These are phyloP conservation scores for Parmales sp. DNA, from an alignment of 108 stramenopile genomes.

Conservation along the genomic window DNA sequence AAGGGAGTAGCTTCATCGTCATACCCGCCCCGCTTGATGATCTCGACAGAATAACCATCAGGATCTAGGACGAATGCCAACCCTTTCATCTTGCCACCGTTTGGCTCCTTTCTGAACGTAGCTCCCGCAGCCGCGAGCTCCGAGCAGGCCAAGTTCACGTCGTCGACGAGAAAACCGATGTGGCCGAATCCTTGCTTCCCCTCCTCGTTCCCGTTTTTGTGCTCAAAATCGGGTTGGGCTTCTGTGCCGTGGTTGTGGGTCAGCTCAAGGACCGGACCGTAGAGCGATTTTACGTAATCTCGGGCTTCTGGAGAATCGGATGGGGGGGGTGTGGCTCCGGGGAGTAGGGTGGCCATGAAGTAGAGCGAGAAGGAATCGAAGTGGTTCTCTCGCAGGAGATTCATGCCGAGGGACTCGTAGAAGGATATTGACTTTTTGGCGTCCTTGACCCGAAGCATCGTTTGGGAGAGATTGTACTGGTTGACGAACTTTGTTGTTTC, in stretches of 20 bases:
- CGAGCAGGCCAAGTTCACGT: constrained; percentile 86
- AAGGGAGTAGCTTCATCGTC: constrained; percentile 19
- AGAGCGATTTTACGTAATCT: constrained; percentile 35
- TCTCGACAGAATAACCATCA: constrained; percentile 71
- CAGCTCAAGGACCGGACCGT: constrained; percentile 67
- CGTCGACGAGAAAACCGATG: constrained; percentile 88
- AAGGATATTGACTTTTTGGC: constrained; percentile 70
- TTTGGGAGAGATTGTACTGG: constrained; percentile 77
- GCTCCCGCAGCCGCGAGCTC: constrained; percentile 59
- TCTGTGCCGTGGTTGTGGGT: constrained; percentile 93
- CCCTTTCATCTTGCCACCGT: constrained; percentile 76
- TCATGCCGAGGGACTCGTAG: constrained; percentile 78
- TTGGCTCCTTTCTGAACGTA: constrained; percentile 67
- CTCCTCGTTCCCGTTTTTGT: constrained; percentile 91
- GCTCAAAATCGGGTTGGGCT: constrained; percentile 55
- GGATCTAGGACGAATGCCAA: constrained; percentile 72
- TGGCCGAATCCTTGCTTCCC: constrained; percentile 93
- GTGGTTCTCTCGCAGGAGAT: constrained; percentile 56
- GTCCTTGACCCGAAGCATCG: constrained; percentile 93
- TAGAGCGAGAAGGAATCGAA: constrained; percentile 84
- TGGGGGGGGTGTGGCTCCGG: constrained; percentile 21
- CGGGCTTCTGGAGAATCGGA: constrained; percentile 28
- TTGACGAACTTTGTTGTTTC: constrained; percentile 33
- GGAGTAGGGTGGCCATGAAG: constrained; percentile 70
- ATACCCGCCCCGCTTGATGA: constrained; percentile 63